phyloP scores from a whole-genome alignment of 805 yeast species.

The Yamadazyma tumulicola region DNA sequence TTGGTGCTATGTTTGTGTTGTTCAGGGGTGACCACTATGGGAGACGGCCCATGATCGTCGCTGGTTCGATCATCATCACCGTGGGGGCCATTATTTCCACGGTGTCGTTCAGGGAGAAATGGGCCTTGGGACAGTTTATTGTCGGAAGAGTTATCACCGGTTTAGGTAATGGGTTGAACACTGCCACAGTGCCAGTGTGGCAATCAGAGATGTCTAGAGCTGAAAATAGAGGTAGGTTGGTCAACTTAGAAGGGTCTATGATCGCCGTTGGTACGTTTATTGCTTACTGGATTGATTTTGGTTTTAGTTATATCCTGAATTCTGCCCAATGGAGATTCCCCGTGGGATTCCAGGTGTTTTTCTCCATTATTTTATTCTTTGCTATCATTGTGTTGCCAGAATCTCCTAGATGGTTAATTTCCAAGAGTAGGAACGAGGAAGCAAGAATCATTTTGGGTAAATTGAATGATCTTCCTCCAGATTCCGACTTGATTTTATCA shows the following conservation, averaged over 20 bases:
- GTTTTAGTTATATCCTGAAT: slow-evolving; percentile 57
- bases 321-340: slow-evolving; percentile 45
- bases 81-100: slow-evolving; percentile 38
- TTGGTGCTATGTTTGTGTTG: slow-evolving; percentile 40
- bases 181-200: slow-evolving; percentile 45
- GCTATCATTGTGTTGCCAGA: slow-evolving; percentile 52
- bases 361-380: slow-evolving; percentile 44
- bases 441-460: slow-evolving; percentile 34
- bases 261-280: slow-evolving; percentile 66
- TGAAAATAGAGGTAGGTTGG: slow-evolving; percentile 36
- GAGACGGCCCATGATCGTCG: slow-evolving; percentile 36
- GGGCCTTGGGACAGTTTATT: slow-evolving; percentile 68
- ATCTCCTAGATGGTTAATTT: slow-evolving; percentile 68
- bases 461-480: slow-evolving; percentile 34
- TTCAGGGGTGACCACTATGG: slow-evolving; percentile 38
- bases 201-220: slow-evolving; percentile 44
- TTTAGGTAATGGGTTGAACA: slow-evolving; percentile 38
- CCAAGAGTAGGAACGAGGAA: slow-evolving; percentile 36
- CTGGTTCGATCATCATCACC: slow-evolving; percentile 36
- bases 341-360: slow-evolving; percentile 58
- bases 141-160: slow-evolving; percentile 52
- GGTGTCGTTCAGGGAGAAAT: slow-evolving; percentile 31
- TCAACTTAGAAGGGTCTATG: slow-evolving; percentile 45
- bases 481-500: slow-evolving; percentile 39
- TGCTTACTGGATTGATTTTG: slow-evolving; percentile 62